Conservation (phyloP, 2,329 filamentous ascomycete species). For the Dactylellina parvicollis region DNA sequence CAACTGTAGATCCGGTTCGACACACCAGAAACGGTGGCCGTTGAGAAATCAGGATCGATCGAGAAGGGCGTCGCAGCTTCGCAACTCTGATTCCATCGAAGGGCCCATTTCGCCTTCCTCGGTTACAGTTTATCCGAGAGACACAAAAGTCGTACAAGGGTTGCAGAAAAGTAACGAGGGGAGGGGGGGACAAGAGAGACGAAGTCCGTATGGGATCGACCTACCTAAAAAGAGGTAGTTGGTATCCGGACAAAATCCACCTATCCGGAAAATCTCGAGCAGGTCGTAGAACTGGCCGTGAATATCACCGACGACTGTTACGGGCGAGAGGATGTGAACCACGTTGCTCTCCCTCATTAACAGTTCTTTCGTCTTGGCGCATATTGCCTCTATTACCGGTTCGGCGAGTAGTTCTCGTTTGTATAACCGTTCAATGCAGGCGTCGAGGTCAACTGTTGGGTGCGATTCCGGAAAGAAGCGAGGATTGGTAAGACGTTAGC, state of each 20-base stretch:
- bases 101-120: constrained; percentile 17
- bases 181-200: constrained; percentile 28
- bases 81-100: constrained; percentile 12
- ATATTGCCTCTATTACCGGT: constrained; percentile 98
- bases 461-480: constrained; percentile 68
- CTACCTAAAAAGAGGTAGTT: constrained; percentile 96
- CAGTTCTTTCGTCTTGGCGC: constrained; percentile 97
- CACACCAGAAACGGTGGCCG: not conserved
- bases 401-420: constrained; percentile 97
- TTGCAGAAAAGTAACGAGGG: not conserved
- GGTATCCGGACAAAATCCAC: constrained; percentile 94
- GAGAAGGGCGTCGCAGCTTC: constrained; percentile 29
- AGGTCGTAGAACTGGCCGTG: constrained; percentile 99
- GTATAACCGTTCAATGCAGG: constrained; percentile 96
- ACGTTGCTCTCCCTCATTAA: constrained; percentile 99
- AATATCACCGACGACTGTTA: constrained; percentile 97
- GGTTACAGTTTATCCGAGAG: constrained; percentile 45
- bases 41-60: constrained; percentile 10
- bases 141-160: constrained; percentile 16
- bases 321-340: constrained; percentile 92
- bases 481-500: constrained; percentile 61
- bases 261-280: constrained; percentile 99
- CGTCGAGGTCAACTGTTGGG: constrained; percentile 84
- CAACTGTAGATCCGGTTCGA: constrained; percentile 24
- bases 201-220: constrained; percentile 23